Conservation (phyloP, 148 eudicot genomes). For the Selenicereus undatus region DNA sequence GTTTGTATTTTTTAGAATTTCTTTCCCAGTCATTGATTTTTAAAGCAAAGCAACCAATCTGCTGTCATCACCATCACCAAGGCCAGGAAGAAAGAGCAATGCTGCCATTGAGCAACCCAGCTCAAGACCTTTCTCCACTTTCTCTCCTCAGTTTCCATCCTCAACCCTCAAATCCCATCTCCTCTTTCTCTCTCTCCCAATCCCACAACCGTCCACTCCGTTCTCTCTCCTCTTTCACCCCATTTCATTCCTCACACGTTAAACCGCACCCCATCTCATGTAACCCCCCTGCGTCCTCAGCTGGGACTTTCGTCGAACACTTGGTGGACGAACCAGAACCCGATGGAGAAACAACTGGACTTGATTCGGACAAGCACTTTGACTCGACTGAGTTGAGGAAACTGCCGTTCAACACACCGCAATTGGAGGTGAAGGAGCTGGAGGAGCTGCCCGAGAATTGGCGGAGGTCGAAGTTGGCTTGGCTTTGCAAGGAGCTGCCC, state of each 20-base stretch:
- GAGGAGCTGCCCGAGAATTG: conserved; percentile 83
- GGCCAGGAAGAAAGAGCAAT: not conserved
- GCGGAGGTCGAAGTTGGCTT: conserved; percentile 80
- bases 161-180: not conserved
- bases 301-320: conserved; percentile 39
- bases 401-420: conserved; percentile 34
- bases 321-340: conserved; percentile 21
- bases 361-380: conserved; percentile 34
- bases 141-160: conserved; percentile 13
- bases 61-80: not conserved
- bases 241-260: not conserved
- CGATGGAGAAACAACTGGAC: conserved; percentile 17
- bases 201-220: conserved; percentile 2
- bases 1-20: too few species aligned
- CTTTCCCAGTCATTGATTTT: too few species aligned
- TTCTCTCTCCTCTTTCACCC: conserved; percentile 17
- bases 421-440: conserved; percentile 60
- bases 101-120: conserved; percentile 18
- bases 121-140: conserved; percentile 25
- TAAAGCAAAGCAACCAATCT: too few species aligned
- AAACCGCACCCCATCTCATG: not conserved
- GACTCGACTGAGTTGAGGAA: conserved; percentile 33
- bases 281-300: conserved; percentile 3
- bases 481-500: conserved; percentile 92
- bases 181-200: conserved; percentile 14